Evolutionary conservation across 371 early-diverging fungal species (phyloP).

Genomic region (Mortierella sp.): DNA sequence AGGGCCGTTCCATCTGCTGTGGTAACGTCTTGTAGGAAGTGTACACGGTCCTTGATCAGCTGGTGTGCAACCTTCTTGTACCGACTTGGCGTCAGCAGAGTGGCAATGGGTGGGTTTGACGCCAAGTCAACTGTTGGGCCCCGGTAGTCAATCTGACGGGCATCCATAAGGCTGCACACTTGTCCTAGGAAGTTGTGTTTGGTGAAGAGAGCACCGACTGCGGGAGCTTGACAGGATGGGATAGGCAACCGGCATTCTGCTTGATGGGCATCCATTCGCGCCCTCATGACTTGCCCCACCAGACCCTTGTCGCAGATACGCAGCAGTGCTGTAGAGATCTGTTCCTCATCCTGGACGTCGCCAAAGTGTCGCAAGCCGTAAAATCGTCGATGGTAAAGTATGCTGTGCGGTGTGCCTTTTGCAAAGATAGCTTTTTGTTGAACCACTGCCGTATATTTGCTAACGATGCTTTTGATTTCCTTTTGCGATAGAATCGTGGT

Average conservation of each 20-base stretch:
- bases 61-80: background rate
- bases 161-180: conserved; percentile 5
- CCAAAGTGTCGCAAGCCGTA: conserved; percentile 18
- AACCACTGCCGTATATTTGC: conserved; percentile 5
- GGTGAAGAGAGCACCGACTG: background rate
- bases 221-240: background rate
- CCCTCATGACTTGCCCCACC: conserved; percentile 8
- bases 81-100: background rate
- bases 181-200: conserved; percentile 9
- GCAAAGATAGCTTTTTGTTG: background rate
- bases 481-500: background rate
- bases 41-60: background rate
- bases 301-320: conserved; percentile 22
- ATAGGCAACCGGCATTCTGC: background rate
- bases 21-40: background rate
- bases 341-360: conserved; percentile 27
- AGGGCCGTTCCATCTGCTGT: background rate
- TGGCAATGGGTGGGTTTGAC: background rate
- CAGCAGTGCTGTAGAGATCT: conserved; percentile 12
- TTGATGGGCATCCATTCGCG: conserved; percentile 7
- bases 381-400: conserved; percentile 18
- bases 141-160: background rate
- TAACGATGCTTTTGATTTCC: background rate
- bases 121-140: background rate
- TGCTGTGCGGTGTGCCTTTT: conserved; percentile 1